Conservation (phyloP, 2,329 filamentous ascomycete genomes). For the Phoma herbarum region DNA sequence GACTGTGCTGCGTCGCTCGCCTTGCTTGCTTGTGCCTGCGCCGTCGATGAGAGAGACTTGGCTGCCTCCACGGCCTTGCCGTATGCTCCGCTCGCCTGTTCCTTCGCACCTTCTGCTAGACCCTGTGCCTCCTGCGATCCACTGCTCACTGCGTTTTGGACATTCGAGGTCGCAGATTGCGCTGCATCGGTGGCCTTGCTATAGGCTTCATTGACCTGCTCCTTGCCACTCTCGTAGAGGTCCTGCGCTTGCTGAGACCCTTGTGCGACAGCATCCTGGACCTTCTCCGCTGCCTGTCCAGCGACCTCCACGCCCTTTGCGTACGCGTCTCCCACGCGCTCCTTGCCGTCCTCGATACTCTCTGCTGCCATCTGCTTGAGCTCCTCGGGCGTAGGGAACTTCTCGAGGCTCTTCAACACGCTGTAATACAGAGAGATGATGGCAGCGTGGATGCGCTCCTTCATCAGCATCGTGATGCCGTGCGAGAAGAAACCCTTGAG, state of each 20-base stretch:
- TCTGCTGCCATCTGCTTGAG: constrained; percentile 45
- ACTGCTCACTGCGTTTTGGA: constrained; percentile 28
- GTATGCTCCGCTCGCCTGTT: constrained; percentile 21
- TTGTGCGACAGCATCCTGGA: constrained; percentile 37
- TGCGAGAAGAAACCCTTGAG: constrained; percentile 86
- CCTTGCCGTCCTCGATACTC: constrained; percentile 45
- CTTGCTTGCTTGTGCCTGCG: constrained; percentile 28
- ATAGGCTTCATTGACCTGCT: constrained; percentile 29
- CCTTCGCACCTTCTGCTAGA: constrained; percentile 28
- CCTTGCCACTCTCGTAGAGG: constrained; percentile 39
- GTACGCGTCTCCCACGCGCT: constrained; percentile 33
- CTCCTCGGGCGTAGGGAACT: constrained; percentile 54
- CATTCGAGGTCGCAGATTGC: constrained; percentile 21
- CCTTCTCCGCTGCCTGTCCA: constrained; percentile 36
- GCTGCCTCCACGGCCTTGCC: constrained; percentile 26
- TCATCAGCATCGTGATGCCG: constrained; percentile 86
- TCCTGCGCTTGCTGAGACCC: constrained; percentile 39
- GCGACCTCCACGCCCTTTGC: constrained; percentile 38
- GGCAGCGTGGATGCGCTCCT: constrained; percentile 76
- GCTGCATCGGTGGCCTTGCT: constrained; percentile 20
- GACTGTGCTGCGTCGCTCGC: constrained; percentile 20
- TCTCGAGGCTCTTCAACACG: constrained; percentile 60
- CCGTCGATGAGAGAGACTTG: constrained; percentile 27
- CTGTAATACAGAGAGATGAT: constrained; percentile 78
- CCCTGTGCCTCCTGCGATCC: constrained; percentile 37